Evolutionary conservation across 495 filamentous ascomycete species (phyloP), one percentile per base, ranked within the genome.

Genomic region (Tuber indicum): DNA sequence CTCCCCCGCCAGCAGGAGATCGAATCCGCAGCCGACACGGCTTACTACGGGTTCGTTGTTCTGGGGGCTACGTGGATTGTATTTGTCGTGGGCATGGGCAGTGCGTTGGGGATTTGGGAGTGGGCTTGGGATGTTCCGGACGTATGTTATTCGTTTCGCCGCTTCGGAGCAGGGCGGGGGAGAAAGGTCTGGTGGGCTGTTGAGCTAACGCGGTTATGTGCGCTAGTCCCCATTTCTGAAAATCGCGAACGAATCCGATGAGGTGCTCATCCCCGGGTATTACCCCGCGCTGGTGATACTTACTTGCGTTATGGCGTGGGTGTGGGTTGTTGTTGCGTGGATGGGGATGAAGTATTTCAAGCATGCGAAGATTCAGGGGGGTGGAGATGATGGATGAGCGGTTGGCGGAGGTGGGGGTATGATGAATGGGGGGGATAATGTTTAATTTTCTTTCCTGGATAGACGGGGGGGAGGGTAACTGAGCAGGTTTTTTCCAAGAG

Each of bases 341-440:
- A 89, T 97, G 32, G 96, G 96, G 7, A 98, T 99, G 95, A 99
- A 99, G 85, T 98, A 98, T 85, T 99, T 99, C 82, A 91, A 93
- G 82, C 96, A 99, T 88, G 95, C 96, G 9, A 96, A 97, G 85
- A 96, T 98, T 81, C 82, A 84, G 74, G 77, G 77, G 1, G n/a
- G 75, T 6, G 77, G 77, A 21, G 78, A 80, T 70, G 77, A 80
- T 72, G 58, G 58, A 9, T 66, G n/a, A 66, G 16, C 21, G 23
- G 23, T 12, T 58, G 49, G 23, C n/a, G 49, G 23, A 58, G 49
- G 2, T 47, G 46, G 23, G 45, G 45, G 45, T 46, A 10, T 23
- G 19, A 23, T 23, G 12, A 49, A 49, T 0, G 12, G 19, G 19
- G n/a, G 9, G 58, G 58, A 2, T 66, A 32, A 32, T 32, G 58